Percentiles rank a stretch among this genome's conserved stretches.
Conservation (phyloP, 495 filamentous ascomycete genomes). For the Opeltia flavorubescens region DNA sequence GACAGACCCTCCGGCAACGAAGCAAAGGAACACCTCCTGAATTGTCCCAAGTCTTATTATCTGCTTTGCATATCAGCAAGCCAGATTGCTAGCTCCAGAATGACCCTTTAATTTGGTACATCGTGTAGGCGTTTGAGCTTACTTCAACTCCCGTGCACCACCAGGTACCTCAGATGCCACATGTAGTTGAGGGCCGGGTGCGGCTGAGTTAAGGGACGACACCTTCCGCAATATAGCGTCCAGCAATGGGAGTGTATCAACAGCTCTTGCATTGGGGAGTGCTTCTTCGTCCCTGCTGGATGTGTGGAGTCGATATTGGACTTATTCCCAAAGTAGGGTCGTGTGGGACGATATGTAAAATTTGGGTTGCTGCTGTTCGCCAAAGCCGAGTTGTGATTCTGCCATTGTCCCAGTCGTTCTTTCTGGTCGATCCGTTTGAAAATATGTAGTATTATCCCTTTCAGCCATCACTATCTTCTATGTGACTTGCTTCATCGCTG, state of each 20-base stretch:
- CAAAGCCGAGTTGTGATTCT: too few species aligned
- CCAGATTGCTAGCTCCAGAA: constrained; percentile 39
- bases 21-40: too few species aligned
- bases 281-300: not conserved
- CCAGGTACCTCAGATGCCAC: constrained; percentile 29
- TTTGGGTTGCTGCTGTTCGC: too few species aligned
- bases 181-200: constrained; percentile 53
- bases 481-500: constrained; percentile 17
- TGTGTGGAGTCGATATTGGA: not conserved
- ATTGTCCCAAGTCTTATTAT: too few species aligned
- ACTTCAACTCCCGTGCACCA: constrained; percentile 26
- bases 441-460: too few species aligned
- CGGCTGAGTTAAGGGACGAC: constrained; percentile 48
- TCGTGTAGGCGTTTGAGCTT: constrained; percentile 50
- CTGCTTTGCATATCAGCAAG: too few species aligned
- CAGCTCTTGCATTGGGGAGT: constrained; percentile 36
- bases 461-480: constrained; percentile 2
- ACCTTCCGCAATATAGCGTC: constrained; percentile 57
- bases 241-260: constrained; percentile 51
- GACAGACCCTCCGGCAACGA: too few species aligned
- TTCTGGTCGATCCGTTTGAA: too few species aligned
- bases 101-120: constrained; percentile 49
- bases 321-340: constrained; percentile 16
- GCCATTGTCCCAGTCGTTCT: too few species aligned
- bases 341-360: too few species aligned